These are phyloP conservation scores for Quaeritorhiza haematococci DNA, from an alignment of 371 early-diverging fungal genomes.

Conservation along the genomic window DNA sequence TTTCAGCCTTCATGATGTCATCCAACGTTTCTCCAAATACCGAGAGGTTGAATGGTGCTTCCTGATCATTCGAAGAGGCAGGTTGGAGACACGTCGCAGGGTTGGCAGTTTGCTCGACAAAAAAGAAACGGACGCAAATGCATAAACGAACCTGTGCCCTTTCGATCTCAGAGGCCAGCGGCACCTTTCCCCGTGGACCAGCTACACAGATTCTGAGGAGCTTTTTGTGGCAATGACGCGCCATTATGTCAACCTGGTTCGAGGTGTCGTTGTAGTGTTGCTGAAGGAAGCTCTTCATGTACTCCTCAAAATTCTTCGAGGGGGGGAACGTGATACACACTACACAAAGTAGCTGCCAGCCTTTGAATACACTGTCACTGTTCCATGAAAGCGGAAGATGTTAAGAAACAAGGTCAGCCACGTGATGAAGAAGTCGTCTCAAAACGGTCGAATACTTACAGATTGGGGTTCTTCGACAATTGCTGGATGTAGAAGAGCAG, in stretches of 20 bases:
- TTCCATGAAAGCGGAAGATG: not conserved
- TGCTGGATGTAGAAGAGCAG: too few species aligned
- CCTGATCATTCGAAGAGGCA: constrained; percentile 38
- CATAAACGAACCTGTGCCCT: constrained; percentile 55
- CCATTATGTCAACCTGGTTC: constrained; percentile 36
- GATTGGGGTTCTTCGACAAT: not conserved
- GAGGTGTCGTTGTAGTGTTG: constrained; percentile 45
- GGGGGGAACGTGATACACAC: constrained; percentile 83
- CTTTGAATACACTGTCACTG: constrained; percentile 66
- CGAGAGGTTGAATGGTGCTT: constrained; percentile 79
- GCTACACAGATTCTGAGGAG: constrained; percentile 66
- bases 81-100: not conserved
- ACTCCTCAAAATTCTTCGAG: constrained; percentile 80
- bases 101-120: not conserved
- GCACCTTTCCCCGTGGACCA: constrained; percentile 77
- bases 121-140: not conserved
- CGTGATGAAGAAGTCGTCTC: not conserved
- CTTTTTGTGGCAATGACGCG: constrained; percentile 56
- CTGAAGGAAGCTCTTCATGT: constrained; percentile 72
- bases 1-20: constrained; percentile 63
- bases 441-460: constrained; percentile 24
- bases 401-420: not conserved
- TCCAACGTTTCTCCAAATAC: constrained; percentile 91
- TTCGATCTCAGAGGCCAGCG: constrained; percentile 72
- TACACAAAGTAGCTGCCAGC: constrained; percentile 84